Evolutionary conservation across 2,329 filamentous ascomycete genomes (phyloP).

Genomic region (Ascochyta fabae): DNA sequence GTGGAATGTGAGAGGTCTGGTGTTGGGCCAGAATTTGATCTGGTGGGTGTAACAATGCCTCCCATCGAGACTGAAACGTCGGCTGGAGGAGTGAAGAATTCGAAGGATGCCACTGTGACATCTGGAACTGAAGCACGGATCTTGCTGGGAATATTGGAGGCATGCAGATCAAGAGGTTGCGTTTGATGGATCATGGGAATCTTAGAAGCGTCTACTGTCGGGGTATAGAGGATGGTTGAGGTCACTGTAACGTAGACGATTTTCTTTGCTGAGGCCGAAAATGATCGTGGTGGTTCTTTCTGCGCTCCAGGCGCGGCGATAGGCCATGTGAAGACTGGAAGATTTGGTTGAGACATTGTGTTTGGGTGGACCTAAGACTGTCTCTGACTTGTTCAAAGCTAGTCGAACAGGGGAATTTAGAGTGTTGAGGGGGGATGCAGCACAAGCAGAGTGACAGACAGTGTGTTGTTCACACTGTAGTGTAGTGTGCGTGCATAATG

Average conservation of each 20-base stretch:
- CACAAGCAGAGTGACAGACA: background rate
- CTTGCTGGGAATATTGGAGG: background rate
- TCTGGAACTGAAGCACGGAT: background rate
- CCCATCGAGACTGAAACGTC: background rate
- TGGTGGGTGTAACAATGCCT: background rate
- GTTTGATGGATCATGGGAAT: background rate
- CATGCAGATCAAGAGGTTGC: background rate
- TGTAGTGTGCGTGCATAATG: background rate
- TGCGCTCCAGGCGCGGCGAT: background rate
- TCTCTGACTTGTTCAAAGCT: background rate
- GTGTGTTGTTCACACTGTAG: background rate
- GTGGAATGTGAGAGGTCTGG: background rate
- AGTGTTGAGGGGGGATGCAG: background rate
- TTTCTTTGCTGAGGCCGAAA: background rate
- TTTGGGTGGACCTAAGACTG: background rate
- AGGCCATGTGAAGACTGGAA: background rate
- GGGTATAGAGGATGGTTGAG: background rate
- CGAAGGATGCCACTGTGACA: background rate
- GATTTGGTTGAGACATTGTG: background rate
- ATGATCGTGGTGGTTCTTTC: background rate
- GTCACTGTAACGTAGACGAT: background rate
- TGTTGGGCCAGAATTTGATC: background rate
- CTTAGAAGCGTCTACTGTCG: background rate
- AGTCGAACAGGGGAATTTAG: background rate
- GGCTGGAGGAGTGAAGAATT: background rate